These are phyloP conservation scores for Colletotrichum australisinense DNA, from an alignment of 2,329 filamentous ascomycete genomes.

Conservation along the genomic window DNA sequence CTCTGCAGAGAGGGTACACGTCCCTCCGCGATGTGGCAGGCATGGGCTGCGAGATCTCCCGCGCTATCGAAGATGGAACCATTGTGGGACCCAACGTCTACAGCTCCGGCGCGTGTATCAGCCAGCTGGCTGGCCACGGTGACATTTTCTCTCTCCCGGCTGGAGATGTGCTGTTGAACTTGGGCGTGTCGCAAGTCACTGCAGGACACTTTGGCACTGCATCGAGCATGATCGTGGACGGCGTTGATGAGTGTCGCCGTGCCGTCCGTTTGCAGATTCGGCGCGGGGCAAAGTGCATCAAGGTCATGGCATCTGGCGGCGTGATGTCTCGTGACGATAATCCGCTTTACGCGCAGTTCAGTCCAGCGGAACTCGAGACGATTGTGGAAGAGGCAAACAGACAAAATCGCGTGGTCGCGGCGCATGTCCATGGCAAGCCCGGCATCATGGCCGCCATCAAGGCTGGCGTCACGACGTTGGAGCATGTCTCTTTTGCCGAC, in stretches of 20 bases:
- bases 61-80: slow-evolving; percentile 44
- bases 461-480: slow-evolving; percentile 57
- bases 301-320: slow-evolving; percentile 56
- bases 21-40: slow-evolving; percentile 59
- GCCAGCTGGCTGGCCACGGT: slow-evolving; percentile 60
- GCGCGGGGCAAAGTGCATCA: slow-evolving; percentile 60
- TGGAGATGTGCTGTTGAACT: slow-evolving; percentile 46
- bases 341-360: slow-evolving; percentile 55
- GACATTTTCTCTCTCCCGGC: slow-evolving; percentile 53
- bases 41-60: slow-evolving; percentile 28
- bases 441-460: slow-evolving; percentile 58
- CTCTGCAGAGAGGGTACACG: slow-evolving; percentile 61
- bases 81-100: slow-evolving; percentile 62
- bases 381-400: slow-evolving; percentile 56
- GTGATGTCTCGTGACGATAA: slow-evolving; percentile 54
- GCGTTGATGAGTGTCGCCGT: slow-evolving; percentile 56
- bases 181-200: slow-evolving; percentile 45
- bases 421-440: slow-evolving; percentile 58
- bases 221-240: slow-evolving; percentile 53
- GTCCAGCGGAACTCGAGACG: slow-evolving; percentile 52
- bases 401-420: slow-evolving; percentile 52
- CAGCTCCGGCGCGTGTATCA: slow-evolving; percentile 55
- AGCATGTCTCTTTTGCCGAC: slow-evolving; percentile 58
- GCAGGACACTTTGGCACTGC: slow-evolving; percentile 45
- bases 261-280: slow-evolving; percentile 56